Base-by-base conservation (phyloP, 2,329 filamentous ascomycete genomes). In the Akanthomyces uredinophilus region DNA sequence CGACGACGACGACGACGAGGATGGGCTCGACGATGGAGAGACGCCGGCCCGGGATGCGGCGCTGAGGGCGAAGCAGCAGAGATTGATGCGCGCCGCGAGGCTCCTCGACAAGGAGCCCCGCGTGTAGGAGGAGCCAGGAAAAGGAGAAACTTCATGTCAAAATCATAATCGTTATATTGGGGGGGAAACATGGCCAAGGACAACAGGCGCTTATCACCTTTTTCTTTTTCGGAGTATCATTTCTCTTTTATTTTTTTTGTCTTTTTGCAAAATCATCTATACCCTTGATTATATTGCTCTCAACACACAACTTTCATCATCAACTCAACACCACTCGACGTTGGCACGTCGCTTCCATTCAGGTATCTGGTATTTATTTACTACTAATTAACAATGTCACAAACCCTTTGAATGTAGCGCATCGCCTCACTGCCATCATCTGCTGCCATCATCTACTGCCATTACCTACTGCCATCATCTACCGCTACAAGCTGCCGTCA, bases 71-170 rank as follows among this genome's bases (percentile, higher is more conserved):
- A 76, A 71, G 63, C 71, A 74, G 55, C 75, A 76, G 46, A 72
- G 79, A 56, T 64, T 81, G 32, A 68, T 71, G 46, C 70, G 78
- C 35, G 79, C 79, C 1, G 72, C 75, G 35, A 71, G 69, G 60
- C 66, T 81, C 56, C 69, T 80, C 44, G 67, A 68, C 35, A 39
- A 39, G 37, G n/a, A 29, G 27, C n/a, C 50, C 10, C 50, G 41
- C 39, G 27, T 29, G 27, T 29, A 29, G 27, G 6, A 29, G 6
- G 6, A 6, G 27, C 4, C 27, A 29, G 6, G 27, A 29, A 29
- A 29, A 29, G 6, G 6, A 29, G 6, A 29, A 29, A 29, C 27
- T n/a, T 46, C 24, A 46, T 22, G 24, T 20, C 5, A n/a, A 46
- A n/a, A 46, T 46, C 43, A 46, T 22, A 4, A 46, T 20, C n/a